Base-by-base conservation (phyloP, 352 stramenopile genomes). In the Phytophthora parvispora region DNA sequence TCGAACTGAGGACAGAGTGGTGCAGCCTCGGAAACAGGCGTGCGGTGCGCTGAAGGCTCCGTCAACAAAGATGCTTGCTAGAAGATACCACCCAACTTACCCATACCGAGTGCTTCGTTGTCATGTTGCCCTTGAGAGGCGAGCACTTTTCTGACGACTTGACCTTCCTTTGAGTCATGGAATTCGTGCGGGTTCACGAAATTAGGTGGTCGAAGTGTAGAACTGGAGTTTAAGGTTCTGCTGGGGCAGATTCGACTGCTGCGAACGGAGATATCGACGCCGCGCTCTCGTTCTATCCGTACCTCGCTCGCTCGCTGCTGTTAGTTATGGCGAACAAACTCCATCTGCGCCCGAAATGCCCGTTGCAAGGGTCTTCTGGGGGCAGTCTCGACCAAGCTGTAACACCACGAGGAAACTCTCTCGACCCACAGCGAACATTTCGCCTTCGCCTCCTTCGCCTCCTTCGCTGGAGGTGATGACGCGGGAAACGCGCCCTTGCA, bases 391-490 rank as follows among this genome's bases (percentile, higher is more conserved):
- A 5, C 34, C 28, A 49, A 27, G 25, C 25, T 38, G 45, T 51
- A 49, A 36, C 59, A 65, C 55, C n/a, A 63, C 6, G 13, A 31
- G 42, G 43, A 55, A 64, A 64, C 57, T 64, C 57, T 64, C 57
- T 64, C 31, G 32, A 52, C 56, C 6, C 18, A 29, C 42, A 20
- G 9, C 36, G 53, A 43, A 43, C 36, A 20, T 43, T 43, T 43
- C 12, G 36, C 36, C 36, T 20, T 6, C 13, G 5, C 36, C 31
- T 36, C 31, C n/a, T n/a, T n/a, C n/a, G n/a, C n/a, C n/a, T n/a
- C n/a, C n/a, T n/a, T n/a, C 31, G 31, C 36, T 43, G 36, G 36
- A 22, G 36, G 36, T 43, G 36, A 43, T 43, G 36, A n/a, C 36
- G 18, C 16, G 36, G 36, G 16, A 43, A 43, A n/a, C 15, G 36